These are phyloP conservation scores for Candida ficus DNA, from an alignment of 805 yeast genomes.

Conservation along the genomic window DNA sequence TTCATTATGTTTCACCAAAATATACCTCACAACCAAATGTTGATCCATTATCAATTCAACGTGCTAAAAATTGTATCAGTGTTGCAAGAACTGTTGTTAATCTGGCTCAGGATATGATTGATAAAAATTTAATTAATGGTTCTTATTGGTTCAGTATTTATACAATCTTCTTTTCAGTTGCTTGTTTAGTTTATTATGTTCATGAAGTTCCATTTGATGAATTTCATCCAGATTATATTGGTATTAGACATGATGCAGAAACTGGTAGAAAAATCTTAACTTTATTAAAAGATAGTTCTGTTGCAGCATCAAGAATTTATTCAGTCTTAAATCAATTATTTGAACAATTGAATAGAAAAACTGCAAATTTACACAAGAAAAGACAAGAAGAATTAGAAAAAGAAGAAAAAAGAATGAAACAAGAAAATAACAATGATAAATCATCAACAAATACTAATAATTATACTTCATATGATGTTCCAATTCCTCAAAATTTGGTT, in stretches of 20 bases:
- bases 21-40: conserved; percentile 28
- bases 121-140: conserved; percentile 65
- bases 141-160: conserved; percentile 91
- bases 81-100: conserved; percentile 80
- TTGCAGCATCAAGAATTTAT: conserved; percentile 77
- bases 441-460: conserved; percentile 7
- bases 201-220: conserved; percentile 48
- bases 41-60: conserved; percentile 60
- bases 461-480: conserved; percentile 13
- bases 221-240: conserved; percentile 46
- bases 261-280: conserved; percentile 72
- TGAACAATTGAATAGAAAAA: conserved; percentile 69
- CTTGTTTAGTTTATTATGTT: conserved; percentile 76
- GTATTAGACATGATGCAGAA: conserved; percentile 73
- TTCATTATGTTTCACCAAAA: conserved; percentile 71
- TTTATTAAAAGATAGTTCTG: conserved; percentile 63
- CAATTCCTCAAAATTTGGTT: conserved; percentile 24
- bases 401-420: conserved; percentile 7
- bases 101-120: conserved; percentile 74
- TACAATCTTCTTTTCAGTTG: conserved; percentile 83
- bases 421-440: conserved; percentile 3
- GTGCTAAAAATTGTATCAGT: conserved; percentile 79
- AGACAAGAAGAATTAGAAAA: conserved; percentile 14
- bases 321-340: conserved; percentile 74
- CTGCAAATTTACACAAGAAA: conserved; percentile 42